Evolutionary conservation across 2,329 filamentous ascomycete genomes (phyloP).

Genomic region (Pseudocercospora fijiensis): DNA sequence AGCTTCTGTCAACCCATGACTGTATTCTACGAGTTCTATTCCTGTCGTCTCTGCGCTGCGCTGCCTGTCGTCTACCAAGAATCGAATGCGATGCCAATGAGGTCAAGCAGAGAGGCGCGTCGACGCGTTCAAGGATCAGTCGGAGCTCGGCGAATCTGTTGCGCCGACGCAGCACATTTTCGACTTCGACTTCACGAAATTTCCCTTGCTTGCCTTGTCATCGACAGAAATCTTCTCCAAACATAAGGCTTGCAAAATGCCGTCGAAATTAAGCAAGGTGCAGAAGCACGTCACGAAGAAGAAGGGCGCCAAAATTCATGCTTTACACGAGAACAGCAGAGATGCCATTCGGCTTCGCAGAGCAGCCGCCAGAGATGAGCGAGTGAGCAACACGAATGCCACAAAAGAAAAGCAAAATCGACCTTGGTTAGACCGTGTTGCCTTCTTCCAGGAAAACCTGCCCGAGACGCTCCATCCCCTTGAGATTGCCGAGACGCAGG

Average conservation of each 20-base stretch:
- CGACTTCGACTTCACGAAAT: not conserved
- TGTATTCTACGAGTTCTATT: not conserved
- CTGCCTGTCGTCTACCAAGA: not conserved
- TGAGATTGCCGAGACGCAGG: conserved; percentile 57
- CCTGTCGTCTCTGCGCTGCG: not conserved
- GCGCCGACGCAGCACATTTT: not conserved
- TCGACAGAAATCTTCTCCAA: not conserved
- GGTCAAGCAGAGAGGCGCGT: not conserved
- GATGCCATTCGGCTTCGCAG: conserved; percentile 79
- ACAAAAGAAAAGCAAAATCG: conserved; percentile 69
- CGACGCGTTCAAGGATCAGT: not conserved
- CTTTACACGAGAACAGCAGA: conserved; percentile 83
- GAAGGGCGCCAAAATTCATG: conserved; percentile 73
- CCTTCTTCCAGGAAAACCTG: conserved; percentile 63
- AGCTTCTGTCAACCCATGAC: not conserved
- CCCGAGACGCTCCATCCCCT: conserved; percentile 47
- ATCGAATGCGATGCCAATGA: not conserved
- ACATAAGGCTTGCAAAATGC: conserved; percentile 56
- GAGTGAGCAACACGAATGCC: conserved; percentile 70
- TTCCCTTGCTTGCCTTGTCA: not conserved
- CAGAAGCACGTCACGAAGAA: conserved; percentile 90
- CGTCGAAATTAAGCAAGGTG: conserved; percentile 72
- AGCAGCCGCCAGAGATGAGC: conserved; percentile 78
- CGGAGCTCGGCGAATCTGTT: not conserved
- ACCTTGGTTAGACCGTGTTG: conserved; percentile 61